Percentiles rank a stretch among this genome's conserved stretches.
phyloP scores from a whole-genome alignment of 2,329 filamentous ascomycete species.

The Calonectria pteridis region DNA sequence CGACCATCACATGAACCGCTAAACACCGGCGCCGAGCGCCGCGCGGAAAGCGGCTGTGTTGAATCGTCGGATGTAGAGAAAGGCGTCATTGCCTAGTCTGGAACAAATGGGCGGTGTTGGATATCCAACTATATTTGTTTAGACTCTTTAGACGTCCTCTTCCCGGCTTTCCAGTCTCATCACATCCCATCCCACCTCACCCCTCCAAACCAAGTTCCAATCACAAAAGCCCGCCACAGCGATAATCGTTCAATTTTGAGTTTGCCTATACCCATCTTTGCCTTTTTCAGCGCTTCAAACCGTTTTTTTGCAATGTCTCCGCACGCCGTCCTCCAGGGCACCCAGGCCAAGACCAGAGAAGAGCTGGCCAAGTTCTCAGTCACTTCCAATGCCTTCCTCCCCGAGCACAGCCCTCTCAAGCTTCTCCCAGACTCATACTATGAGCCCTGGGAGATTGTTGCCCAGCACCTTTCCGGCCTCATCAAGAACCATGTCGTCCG shows the following conservation, averaged over 20 bases:
- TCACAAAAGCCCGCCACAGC: background rate
- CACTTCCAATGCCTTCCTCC: slow-evolving; percentile 80
- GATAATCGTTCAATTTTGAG: background rate
- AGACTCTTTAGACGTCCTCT: slow-evolving; percentile 6
- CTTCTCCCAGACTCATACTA: slow-evolving; percentile 79
- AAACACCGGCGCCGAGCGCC: background rate
- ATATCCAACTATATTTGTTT: slow-evolving; percentile 14
- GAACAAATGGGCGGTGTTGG: background rate
- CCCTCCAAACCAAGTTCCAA: background rate
- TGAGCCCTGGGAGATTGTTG: slow-evolving; percentile 80
- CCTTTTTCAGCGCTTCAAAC: background rate
- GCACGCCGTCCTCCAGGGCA: slow-evolving; percentile 50
- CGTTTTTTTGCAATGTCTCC: slow-evolving; percentile 54
- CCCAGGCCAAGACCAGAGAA: slow-evolving; percentile 33
- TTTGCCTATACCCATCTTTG: background rate
- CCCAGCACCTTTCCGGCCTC: slow-evolving; percentile 74
- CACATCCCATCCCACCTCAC: too few species aligned
- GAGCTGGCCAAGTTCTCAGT: slow-evolving; percentile 54
- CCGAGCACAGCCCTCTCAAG: slow-evolving; percentile 75
- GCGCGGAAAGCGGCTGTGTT: slow-evolving; percentile 17
- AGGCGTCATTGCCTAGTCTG: background rate
- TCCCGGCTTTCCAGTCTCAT: background rate
- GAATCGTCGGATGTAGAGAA: slow-evolving; percentile 1
- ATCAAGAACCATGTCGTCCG: slow-evolving; percentile 73
- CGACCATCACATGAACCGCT: background rate